Conservation (phyloP, 805 yeast genomes). For the Wickerhamiella cacticola region DNA sequence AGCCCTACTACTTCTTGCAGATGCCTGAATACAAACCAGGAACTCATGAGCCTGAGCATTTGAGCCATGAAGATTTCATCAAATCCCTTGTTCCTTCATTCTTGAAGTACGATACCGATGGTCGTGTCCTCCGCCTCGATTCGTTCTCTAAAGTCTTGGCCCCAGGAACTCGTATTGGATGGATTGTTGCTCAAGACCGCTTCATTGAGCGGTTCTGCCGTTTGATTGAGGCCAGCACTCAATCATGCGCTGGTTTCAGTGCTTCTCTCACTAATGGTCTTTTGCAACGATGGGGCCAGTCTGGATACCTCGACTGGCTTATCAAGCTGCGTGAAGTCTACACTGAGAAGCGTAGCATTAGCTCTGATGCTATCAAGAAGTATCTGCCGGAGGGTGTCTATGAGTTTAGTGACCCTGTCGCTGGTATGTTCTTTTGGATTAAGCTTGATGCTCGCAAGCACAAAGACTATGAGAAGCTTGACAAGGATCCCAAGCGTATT, state of each 20-base stretch:
- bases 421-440: constrained; percentile 44
- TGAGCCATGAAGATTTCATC: constrained; percentile 52
- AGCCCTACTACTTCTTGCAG: constrained; percentile 94
- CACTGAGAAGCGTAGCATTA: constrained; percentile 76
- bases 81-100: constrained; percentile 62
- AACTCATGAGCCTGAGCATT: constrained; percentile 15
- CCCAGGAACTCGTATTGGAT: constrained; percentile 81
- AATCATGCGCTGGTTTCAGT: constrained; percentile 70
- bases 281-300: constrained; percentile 79
- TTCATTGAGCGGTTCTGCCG: constrained; percentile 56
- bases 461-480: constrained; percentile 33
- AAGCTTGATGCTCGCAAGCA: constrained; percentile 42
- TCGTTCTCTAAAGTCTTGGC: constrained; percentile 86
- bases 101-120: constrained; percentile 65
- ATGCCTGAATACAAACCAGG: constrained; percentile 57
- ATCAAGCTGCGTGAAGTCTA: constrained; percentile 62
- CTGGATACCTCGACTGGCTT: constrained; percentile 81
- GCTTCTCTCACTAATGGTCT: constrained; percentile 59
- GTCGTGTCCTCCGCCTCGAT: constrained; percentile 80
- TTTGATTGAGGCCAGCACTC: constrained; percentile 69
- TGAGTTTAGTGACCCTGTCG: constrained; percentile 34
- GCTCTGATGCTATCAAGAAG: constrained; percentile 60
- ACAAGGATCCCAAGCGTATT: constrained; percentile 23
- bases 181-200: constrained; percentile 64
- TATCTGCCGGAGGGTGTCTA: constrained; percentile 37